Percentiles rank a stretch among this genome's conserved stretches.
phyloP scores from a whole-genome alignment of 768 basidiomycete genomes.

The Boletus patriciae region DNA sequence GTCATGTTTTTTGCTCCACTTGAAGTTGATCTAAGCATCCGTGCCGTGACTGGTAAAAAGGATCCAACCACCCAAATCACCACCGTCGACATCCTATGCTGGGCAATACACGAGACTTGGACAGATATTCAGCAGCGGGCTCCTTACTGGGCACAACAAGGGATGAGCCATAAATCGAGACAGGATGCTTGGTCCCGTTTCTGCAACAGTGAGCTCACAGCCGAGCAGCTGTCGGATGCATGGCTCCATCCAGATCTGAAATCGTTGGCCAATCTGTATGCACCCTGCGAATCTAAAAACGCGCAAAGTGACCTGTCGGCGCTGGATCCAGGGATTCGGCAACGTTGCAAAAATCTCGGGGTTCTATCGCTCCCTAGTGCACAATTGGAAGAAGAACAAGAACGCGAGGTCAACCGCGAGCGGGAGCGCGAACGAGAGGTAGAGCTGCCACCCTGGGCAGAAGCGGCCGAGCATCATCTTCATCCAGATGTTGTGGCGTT shows the following conservation, averaged over 20 bases:
- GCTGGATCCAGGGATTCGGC: slow-evolving; percentile 1
- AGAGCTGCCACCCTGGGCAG: slow-evolving; percentile 33
- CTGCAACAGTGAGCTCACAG: neutral
- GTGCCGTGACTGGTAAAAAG: slow-evolving; percentile 19
- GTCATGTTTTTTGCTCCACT: slow-evolving; percentile 45
- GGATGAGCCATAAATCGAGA: slow-evolving; percentile 11
- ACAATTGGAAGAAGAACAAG: slow-evolving; percentile 43
- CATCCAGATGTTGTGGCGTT: slow-evolving; percentile 16
- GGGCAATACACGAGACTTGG: too few species aligned
- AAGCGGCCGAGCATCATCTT: slow-evolving; percentile 17
- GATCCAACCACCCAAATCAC: too few species aligned
- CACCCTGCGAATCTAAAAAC: neutral
- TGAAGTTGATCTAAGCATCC: slow-evolving; percentile 40
- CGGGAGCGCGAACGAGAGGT: slow-evolving; percentile 40
- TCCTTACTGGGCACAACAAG: slow-evolving; percentile 21
- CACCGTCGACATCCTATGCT: too few species aligned
- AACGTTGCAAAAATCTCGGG: slow-evolving; percentile 11
- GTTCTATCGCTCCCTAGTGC: slow-evolving; percentile 6
- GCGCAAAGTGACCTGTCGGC: neutral
- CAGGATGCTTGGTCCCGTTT: slow-evolving; percentile 16
- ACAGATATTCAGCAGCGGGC: too few species aligned
- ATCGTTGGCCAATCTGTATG: slow-evolving; percentile 37
- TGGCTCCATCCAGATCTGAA: slow-evolving; percentile 43
- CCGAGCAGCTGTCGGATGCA: slow-evolving; percentile 1
- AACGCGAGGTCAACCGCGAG: slow-evolving; percentile 45